Percentiles rank a stretch among this genome's conserved stretches.
Evolutionary conservation across 2,329 filamentous ascomycete genomes (phyloP).

Genomic region (Mollisiaceae sp.): DNA sequence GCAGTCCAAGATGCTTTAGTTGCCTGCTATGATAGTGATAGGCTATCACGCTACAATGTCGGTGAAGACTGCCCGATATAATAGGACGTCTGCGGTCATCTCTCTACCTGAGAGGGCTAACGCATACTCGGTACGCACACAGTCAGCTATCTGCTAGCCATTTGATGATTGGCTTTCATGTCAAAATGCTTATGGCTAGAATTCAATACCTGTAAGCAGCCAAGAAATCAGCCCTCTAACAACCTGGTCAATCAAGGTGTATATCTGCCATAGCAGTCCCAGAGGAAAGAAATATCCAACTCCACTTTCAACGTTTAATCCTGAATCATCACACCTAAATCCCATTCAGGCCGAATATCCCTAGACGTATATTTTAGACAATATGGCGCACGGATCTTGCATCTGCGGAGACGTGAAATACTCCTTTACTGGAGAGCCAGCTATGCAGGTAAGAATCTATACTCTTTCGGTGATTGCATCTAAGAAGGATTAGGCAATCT

Average conservation of each 20-base stretch:
- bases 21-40: background rate
- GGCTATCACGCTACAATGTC: background rate
- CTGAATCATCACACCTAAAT: background rate
- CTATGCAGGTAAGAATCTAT: slow-evolving; percentile 10
- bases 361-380: background rate
- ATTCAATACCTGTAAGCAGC: background rate
- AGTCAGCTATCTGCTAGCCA: background rate
- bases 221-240: background rate
- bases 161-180: background rate
- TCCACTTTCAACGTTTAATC: background rate
- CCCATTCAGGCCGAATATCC: background rate
- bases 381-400: slow-evolving; percentile 24
- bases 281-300: no score
- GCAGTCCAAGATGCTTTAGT: background rate
- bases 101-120: background rate
- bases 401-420: slow-evolving; percentile 24
- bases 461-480: background rate
- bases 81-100: background rate
- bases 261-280: background rate
- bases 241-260: background rate
- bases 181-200: background rate
- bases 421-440: slow-evolving; percentile 21
- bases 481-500: slow-evolving; percentile 19
- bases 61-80: background rate
- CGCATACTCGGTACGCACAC: background rate